These are phyloP conservation scores for Firmiana major DNA, from an alignment of 345 rosid genomes.

Conservation along the genomic window DNA sequence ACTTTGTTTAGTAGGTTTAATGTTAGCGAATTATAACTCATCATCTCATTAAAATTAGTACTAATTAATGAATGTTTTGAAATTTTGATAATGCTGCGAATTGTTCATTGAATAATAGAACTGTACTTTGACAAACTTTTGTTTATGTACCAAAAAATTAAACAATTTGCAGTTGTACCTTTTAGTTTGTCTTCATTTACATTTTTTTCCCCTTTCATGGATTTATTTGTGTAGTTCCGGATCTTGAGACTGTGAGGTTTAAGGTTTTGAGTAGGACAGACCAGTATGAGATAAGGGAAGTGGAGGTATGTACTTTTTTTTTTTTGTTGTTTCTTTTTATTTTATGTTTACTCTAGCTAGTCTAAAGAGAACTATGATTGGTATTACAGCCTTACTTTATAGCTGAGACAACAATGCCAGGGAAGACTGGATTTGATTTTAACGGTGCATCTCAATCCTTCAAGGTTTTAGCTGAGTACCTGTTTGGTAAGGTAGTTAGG, in stretches of 20 bases:
- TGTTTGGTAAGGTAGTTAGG: slow-evolving; percentile 88
- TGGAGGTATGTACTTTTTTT: slow-evolving; percentile 51
- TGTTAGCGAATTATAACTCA: neutral
- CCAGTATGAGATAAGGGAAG: slow-evolving; percentile 76
- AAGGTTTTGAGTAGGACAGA: slow-evolving; percentile 54
- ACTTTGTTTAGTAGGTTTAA: neutral
- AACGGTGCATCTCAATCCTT: slow-evolving; percentile 72
- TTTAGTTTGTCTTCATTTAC: neutral
- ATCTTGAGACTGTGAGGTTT: slow-evolving; percentile 72
- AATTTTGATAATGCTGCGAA: neutral
- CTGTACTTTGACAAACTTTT: too few species aligned
- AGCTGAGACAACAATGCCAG: slow-evolving; percentile 86
- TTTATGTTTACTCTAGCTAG: neutral
- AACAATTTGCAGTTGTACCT: neutral
- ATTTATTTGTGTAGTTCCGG: slow-evolving; percentile 50
- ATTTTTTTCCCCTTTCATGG: neutral
- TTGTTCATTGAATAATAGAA: neutral
- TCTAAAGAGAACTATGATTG: slow-evolving; percentile 11
- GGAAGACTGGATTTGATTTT: slow-evolving; percentile 71
- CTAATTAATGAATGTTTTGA: neutral
- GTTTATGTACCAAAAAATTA: too few species aligned
- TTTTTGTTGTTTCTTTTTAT: too few species aligned
- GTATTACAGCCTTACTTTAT: slow-evolving; percentile 60
- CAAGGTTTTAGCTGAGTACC: slow-evolving; percentile 88
- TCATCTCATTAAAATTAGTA: neutral